phyloP scores from a whole-genome alignment of 208 protist species.

The Balamuthia mandrillaris region DNA sequence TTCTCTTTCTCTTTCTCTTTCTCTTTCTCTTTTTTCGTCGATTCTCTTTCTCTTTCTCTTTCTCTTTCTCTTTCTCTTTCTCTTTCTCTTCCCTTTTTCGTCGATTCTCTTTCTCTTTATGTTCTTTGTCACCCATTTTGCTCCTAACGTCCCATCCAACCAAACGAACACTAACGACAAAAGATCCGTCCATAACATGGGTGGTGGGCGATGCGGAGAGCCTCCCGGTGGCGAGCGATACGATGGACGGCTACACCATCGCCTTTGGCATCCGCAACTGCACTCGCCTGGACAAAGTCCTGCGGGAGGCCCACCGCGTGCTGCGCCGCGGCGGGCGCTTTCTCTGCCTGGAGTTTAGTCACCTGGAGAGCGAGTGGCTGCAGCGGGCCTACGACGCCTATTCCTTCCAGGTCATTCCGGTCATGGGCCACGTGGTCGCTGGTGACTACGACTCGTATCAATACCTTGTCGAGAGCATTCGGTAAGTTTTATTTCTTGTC shows the following conservation, averaged over 20 bases:
- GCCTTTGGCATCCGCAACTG: constrained; percentile 95
- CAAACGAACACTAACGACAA: too few species aligned
- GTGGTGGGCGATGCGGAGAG: constrained; percentile 77
- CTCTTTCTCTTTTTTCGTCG: too few species aligned
- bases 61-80: too few species aligned
- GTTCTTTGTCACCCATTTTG: too few species aligned
- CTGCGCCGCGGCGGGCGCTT: constrained; percentile 88
- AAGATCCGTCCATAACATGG: constrained; percentile 54
- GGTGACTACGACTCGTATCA: constrained; percentile 88
- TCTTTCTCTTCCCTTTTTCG: too few species aligned
- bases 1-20: too few species aligned
- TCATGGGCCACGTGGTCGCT: constrained; percentile 82
- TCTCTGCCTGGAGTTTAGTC: constrained; percentile 90
- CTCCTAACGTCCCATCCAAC: too few species aligned
- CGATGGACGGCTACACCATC: constrained; percentile 92
- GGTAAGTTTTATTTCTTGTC: too few species aligned
- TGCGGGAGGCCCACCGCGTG: constrained; percentile 87
- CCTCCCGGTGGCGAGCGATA: constrained; percentile 82
- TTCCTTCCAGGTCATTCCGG: constrained; percentile 88
- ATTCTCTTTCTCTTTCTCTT: too few species aligned
- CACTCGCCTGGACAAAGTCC: constrained; percentile 80
- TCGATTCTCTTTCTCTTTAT: too few species aligned
- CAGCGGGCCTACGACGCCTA: constrained; percentile 84
- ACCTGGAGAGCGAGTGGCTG: constrained; percentile 81
- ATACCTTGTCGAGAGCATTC: constrained; percentile 89